These are phyloP conservation scores for Lactarius pseudohatsudake DNA, from an alignment of 768 basidiomycete genomes.

Conservation along the genomic window DNA sequence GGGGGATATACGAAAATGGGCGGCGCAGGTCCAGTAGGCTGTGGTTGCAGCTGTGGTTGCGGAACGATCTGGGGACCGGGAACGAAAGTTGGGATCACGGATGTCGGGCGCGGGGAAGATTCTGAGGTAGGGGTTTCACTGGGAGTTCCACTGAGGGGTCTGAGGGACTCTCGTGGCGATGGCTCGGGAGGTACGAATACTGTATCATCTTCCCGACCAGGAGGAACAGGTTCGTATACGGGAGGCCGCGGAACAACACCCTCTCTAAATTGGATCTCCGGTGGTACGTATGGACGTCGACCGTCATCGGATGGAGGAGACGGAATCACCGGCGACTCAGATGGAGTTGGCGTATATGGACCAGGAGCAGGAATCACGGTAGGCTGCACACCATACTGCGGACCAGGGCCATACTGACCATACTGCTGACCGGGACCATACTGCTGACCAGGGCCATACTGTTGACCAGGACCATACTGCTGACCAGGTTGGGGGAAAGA, in stretches of 20 bases:
- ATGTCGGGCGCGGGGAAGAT: conserved; percentile 11
- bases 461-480: not conserved
- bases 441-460: too few species aligned
- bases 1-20: conserved; percentile 17
- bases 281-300: too few species aligned
- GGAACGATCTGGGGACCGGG: conserved; percentile 10
- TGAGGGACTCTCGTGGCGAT: not conserved
- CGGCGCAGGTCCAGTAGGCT: not conserved
- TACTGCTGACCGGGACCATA: too few species aligned
- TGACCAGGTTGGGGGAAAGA: conserved; percentile 3
- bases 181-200: conserved; percentile 23
- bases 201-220: too few species aligned
- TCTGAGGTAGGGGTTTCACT: not conserved
- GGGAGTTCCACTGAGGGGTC: not conserved
- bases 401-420: not conserved
- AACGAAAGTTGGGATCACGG: conserved; percentile 10
- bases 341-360: conserved; percentile 13
- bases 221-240: conserved; percentile 21
- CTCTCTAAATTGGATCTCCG: not conserved
- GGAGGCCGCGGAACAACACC: not conserved
- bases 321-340: conserved; percentile 21
- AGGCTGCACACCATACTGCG: not conserved
- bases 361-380: not conserved
- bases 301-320: conserved; percentile 11
- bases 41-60: not conserved